These are phyloP conservation scores for Heterobasidion annosum DNA, from an alignment of 1,284 basidiomycete genomes.

Conservation along the genomic window DNA sequence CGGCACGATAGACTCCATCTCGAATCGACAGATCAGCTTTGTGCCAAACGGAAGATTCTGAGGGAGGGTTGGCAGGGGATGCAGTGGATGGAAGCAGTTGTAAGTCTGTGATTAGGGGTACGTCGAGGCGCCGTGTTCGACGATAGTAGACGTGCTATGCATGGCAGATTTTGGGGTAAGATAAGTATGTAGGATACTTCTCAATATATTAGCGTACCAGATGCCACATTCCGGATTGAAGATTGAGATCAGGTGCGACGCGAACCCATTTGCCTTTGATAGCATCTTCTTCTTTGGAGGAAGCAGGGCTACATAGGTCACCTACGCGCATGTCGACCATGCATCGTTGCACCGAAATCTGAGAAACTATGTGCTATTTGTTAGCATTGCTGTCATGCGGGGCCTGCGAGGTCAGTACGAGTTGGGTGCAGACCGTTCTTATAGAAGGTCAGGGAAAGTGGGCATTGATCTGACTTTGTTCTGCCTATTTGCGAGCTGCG, in stretches of 20 bases:
- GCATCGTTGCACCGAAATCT: conserved; percentile 70
- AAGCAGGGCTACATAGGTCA: conserved; percentile 58
- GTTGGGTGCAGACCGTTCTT: too few species aligned
- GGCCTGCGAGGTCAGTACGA: too few species aligned
- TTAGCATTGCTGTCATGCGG: not conserved
- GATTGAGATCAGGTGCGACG: conserved; percentile 70
- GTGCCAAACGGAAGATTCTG: conserved; percentile 42
- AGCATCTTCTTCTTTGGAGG: conserved; percentile 67
- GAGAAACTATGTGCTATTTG: conserved; percentile 50
- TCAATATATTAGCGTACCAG: conserved; percentile 30
- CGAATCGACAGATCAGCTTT: conserved; percentile 48
- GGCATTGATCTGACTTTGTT: too few species aligned
- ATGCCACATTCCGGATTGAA: conserved; percentile 52
- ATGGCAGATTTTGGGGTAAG: conserved; percentile 2
- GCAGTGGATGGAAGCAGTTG: conserved; percentile 37
- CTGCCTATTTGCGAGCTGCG: too few species aligned
- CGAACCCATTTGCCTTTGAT: conserved; percentile 85
- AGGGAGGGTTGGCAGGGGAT: conserved; percentile 20
- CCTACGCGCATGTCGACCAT: conserved; percentile 51
- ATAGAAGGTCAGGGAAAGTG: too few species aligned
- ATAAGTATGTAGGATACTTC: not conserved
- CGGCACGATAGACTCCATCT: conserved; percentile 41
- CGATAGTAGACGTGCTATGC: conserved; percentile 74
- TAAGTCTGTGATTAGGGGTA: conserved; percentile 60
- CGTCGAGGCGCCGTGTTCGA: conserved; percentile 71